These are phyloP conservation scores for Diaporthe eres DNA, from an alignment of 2,329 filamentous ascomycete species.

Conservation along the genomic window DNA sequence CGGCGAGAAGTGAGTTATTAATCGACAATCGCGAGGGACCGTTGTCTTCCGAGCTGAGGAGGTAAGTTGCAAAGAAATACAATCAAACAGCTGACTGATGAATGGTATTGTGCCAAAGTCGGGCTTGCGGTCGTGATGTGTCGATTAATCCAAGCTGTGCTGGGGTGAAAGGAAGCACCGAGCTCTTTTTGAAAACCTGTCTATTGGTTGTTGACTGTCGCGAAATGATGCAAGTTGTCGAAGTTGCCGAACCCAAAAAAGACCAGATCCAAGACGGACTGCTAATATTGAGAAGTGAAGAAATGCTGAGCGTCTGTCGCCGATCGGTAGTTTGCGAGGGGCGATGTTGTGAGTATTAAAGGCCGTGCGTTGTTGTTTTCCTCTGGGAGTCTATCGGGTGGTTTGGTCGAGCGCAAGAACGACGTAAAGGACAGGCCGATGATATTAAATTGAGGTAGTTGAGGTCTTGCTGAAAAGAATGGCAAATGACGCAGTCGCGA, in stretches of 20 bases:
- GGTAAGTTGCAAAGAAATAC: slow-evolving; percentile 27
- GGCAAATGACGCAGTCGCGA: slow-evolving; percentile 39
- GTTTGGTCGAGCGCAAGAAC: slow-evolving; percentile 31
- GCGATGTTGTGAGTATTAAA: slow-evolving; percentile 23
- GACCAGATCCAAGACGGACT: slow-evolving; percentile 30
- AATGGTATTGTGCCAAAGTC: slow-evolving; percentile 30
- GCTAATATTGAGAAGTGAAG: slow-evolving; percentile 34
- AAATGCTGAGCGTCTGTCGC: slow-evolving; percentile 31
- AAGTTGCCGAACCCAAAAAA: slow-evolving; percentile 32
- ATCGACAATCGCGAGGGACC: not conserved
- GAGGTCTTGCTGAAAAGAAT: slow-evolving; percentile 35
- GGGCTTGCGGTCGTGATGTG: not conserved
- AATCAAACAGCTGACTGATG: slow-evolving; percentile 36
- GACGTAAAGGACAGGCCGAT: slow-evolving; percentile 37
- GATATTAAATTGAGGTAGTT: slow-evolving; percentile 36
- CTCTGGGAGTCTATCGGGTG: slow-evolving; percentile 25
- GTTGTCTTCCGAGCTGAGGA: slow-evolving; percentile 1
- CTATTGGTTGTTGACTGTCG: slow-evolving; percentile 28
- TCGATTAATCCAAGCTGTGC: slow-evolving; percentile 40
- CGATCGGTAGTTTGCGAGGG: slow-evolving; percentile 1
- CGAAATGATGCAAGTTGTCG: slow-evolving; percentile 35
- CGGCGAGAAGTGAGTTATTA: not conserved
- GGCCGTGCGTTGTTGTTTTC: slow-evolving; percentile 13
- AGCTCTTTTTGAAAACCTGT: slow-evolving; percentile 16
- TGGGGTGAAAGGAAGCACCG: slow-evolving; percentile 5